Evolutionary conservation across 2,329 filamentous ascomycete species (phyloP).

Genomic region (Waltergamsia citrina): DNA sequence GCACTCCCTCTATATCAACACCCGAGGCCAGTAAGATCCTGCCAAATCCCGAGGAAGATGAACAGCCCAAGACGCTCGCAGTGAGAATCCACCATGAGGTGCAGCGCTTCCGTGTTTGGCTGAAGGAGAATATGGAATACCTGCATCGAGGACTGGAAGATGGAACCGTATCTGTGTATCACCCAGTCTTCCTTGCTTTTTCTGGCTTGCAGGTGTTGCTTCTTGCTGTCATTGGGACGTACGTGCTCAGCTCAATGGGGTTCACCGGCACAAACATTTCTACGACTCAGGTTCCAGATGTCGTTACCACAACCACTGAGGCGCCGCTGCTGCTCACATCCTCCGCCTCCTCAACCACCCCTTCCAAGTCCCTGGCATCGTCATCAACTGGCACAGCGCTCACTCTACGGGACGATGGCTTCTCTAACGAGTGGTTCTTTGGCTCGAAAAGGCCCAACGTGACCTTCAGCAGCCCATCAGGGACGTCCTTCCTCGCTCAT

Average conservation of each 20-base stretch:
- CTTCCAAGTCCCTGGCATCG: neutral
- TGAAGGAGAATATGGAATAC: neutral
- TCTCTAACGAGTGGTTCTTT: slow-evolving; percentile 23
- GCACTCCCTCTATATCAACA: slow-evolving; percentile 29
- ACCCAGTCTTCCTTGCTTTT: neutral
- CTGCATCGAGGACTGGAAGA: neutral
- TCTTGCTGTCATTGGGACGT: neutral
- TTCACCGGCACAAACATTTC: neutral
- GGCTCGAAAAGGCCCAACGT: slow-evolving; percentile 19
- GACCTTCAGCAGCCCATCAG: slow-evolving; percentile 21
- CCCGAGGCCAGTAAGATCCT: slow-evolving; percentile 21
- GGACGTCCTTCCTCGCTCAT: slow-evolving; percentile 43
- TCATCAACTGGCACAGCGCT: neutral
- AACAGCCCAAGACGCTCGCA: no score
- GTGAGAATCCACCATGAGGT: neutral
- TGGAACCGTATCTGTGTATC: neutral
- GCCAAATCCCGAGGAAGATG: neutral
- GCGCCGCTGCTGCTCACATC: neutral
- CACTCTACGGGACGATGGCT: neutral
- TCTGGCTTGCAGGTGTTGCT: neutral
- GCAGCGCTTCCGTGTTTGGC: neutral
- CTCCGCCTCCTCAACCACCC: neutral
- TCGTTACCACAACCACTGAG: neutral
- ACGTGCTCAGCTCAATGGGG: neutral
- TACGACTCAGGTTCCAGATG: neutral